Conservation (phyloP, 2,329 filamentous ascomycete species). For the Pyrenophora teres region DNA sequence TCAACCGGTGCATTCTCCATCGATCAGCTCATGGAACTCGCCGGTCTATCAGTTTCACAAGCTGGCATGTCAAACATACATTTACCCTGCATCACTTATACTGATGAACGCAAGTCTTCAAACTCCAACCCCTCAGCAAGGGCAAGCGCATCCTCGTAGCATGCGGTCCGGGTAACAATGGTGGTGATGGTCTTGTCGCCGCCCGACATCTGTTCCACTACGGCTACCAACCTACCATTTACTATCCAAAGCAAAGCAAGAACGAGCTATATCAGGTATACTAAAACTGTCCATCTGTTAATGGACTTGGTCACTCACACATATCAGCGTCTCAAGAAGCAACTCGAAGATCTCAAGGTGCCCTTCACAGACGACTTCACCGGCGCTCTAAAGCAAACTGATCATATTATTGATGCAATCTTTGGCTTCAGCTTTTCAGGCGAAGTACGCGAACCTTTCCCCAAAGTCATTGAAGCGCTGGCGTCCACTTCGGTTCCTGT, state of each 20-base stretch:
- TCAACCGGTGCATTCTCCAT: slow-evolving; percentile 84
- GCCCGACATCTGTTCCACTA: slow-evolving; percentile 91
- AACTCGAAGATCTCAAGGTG: slow-evolving; percentile 80
- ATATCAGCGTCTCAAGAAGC: slow-evolving; percentile 74
- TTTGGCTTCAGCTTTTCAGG: slow-evolving; percentile 96
- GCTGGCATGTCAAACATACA: slow-evolving; percentile 60
- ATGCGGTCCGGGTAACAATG: slow-evolving; percentile 81
- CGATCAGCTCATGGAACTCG: slow-evolving; percentile 96
- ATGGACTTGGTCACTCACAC: slow-evolving; percentile 9
- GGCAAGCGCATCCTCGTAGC: slow-evolving; percentile 80
- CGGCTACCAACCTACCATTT: slow-evolving; percentile 85
- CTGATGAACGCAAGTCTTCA: slow-evolving; percentile 66
- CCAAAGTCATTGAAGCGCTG: slow-evolving; percentile 76
- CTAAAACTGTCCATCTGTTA: too few species aligned
- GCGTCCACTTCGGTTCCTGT: slow-evolving; percentile 75
- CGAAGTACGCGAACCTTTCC: slow-evolving; percentile 90
- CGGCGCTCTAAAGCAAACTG: slow-evolving; percentile 66
- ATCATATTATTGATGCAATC: slow-evolving; percentile 89
- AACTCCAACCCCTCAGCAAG: slow-evolving; percentile 74
- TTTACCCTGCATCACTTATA: not conserved
- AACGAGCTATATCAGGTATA: slow-evolving; percentile 84
- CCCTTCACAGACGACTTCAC: slow-evolving; percentile 84
- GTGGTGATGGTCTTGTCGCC: slow-evolving; percentile 92
- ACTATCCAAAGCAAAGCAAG: slow-evolving; percentile 90
- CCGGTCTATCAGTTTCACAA: slow-evolving; percentile 90